Percentiles rank a stretch among this genome's conserved stretches.
These are phyloP conservation scores for Aspergillus udagawae DNA, from an alignment of 2,329 filamentous ascomycete genomes.

Conservation along the genomic window DNA sequence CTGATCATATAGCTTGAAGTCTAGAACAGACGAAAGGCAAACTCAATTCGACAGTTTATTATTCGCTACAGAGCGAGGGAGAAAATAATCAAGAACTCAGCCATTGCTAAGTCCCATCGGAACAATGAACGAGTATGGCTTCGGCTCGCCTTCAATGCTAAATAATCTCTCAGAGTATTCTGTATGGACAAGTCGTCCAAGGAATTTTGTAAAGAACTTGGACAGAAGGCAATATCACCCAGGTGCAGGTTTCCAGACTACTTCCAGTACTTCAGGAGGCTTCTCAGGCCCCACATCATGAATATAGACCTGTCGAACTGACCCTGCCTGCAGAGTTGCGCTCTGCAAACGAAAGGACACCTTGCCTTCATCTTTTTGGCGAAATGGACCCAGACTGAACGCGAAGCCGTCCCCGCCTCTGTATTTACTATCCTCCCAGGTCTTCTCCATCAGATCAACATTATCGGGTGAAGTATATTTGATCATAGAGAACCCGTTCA, in stretches of 20 bases:
- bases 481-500: conserved; percentile 55
- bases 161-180: not conserved
- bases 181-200: not conserved
- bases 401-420: conserved; percentile 41
- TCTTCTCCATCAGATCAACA: conserved; percentile 45
- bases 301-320: conserved; percentile 51
- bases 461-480: conserved; percentile 42
- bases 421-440: conserved; percentile 44
- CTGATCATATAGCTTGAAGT: not conserved
- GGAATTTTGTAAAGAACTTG: not conserved
- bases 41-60: not conserved
- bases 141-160: not conserved
- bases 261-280: conserved; percentile 17
- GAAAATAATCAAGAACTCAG: not conserved
- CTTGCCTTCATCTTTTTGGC: conserved; percentile 39
- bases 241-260: conserved; percentile 15
- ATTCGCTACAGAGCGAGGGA: not conserved
- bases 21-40: not conserved
- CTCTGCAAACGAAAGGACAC: conserved; percentile 47
- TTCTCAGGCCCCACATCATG: conserved; percentile 20
- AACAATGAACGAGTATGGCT: not conserved
- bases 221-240: not conserved
- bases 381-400: conserved; percentile 49
- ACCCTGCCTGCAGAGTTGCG: conserved; percentile 36
- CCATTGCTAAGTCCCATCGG: not conserved